phyloP scores from a whole-genome alignment of 78 protist genomes.

The Chrysochromulina parva region DNA sequence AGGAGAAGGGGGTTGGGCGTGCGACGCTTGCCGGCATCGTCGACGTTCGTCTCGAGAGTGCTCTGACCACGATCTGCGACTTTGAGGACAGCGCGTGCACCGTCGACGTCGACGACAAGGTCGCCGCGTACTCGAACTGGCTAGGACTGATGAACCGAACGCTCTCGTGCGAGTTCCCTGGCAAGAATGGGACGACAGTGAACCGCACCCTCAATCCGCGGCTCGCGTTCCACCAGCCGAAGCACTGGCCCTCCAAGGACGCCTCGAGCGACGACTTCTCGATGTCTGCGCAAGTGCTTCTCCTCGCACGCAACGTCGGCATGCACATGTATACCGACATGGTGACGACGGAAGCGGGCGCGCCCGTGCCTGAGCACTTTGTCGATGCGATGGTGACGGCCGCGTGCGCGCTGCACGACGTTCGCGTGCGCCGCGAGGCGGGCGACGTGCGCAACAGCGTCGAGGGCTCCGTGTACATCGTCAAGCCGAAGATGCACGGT shows the following conservation, averaged over 20 bases:
- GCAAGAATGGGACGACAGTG: not conserved
- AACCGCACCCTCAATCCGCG: not conserved
- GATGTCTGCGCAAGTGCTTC: constrained; percentile 38
- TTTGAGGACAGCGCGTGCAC: constrained; percentile 53
- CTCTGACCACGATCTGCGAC: constrained; percentile 47
- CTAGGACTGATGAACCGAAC: constrained; percentile 46
- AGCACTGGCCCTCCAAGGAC: not conserved
- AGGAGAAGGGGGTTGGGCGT: no score
- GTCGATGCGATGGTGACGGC: constrained; percentile 37
- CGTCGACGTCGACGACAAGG: constrained; percentile 59
- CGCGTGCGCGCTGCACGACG: constrained; percentile 30
- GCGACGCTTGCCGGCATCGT: no score
- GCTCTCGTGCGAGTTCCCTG: not conserved
- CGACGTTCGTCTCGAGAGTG: constrained; percentile 37
- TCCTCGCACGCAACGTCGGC: constrained; percentile 58
- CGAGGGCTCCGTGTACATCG: constrained; percentile 44
- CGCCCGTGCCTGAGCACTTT: constrained; percentile 39
- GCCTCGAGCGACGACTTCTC: not conserved
- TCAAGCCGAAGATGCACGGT: constrained; percentile 65
- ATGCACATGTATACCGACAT: constrained; percentile 51
- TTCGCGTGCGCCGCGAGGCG: not conserved
- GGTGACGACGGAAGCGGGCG: constrained; percentile 13
- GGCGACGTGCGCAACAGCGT: not conserved
- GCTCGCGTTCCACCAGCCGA: not conserved
- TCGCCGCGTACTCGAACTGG: constrained; percentile 40